Evolutionary conservation across 2,329 filamentous ascomycete genomes (phyloP).

Genomic region (Hypoxylon sp.): DNA sequence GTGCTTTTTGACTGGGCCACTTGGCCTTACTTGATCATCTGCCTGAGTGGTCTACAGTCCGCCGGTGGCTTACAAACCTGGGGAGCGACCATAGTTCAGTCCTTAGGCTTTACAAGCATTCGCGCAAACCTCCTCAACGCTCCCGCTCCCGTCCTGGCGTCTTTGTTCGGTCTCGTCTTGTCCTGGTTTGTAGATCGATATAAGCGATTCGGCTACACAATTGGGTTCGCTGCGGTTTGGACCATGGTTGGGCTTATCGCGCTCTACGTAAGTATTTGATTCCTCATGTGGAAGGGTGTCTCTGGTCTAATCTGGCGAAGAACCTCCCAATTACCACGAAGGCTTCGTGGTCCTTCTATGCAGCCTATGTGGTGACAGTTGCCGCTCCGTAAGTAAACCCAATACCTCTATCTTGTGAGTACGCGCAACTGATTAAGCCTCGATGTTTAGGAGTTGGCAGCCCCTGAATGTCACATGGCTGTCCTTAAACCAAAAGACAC

Average conservation of each 20-base stretch:
- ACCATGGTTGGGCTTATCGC: conserved; percentile 46
- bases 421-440: conserved; percentile 5
- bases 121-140: conserved; percentile 45
- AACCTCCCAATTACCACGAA: conserved; percentile 41
- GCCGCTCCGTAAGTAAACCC: conserved; percentile 37
- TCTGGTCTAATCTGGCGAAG: conserved; percentile 26
- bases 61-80: conserved; percentile 41
- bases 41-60: conserved; percentile 45
- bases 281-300: background rate
- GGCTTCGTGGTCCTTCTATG: conserved; percentile 47
- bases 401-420: background rate
- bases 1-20: conserved; percentile 43
- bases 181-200: conserved; percentile 42
- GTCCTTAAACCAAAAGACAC: conserved; percentile 43
- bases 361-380: conserved; percentile 43
- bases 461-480: conserved; percentile 46
- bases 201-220: conserved; percentile 45
- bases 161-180: conserved; percentile 38
- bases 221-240: conserved; percentile 43
- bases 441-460: conserved; percentile 37
- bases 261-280: conserved; percentile 34
- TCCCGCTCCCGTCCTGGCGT: conserved; percentile 39
- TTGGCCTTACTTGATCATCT: conserved; percentile 46
- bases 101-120: conserved; percentile 45
- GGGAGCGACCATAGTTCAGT: conserved; percentile 46